Percentiles rank a stretch among this genome's conserved stretches.
These are phyloP conservation scores for Leavenworthia alabamica DNA, from an alignment of 345 rosid species.

Conservation along the genomic window DNA sequence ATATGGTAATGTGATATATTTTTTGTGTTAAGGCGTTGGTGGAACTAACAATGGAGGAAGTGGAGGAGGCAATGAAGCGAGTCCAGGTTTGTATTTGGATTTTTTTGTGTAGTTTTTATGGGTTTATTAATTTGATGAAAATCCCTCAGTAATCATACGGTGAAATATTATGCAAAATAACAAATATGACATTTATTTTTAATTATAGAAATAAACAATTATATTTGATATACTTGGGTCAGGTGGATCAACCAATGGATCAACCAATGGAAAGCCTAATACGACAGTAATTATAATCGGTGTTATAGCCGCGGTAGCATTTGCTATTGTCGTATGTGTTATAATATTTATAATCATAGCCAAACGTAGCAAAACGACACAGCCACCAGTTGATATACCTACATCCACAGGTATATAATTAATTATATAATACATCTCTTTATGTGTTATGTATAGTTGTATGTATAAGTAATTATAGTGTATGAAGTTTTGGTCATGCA, in stretches of 20 bases:
- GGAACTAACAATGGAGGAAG: not conserved
- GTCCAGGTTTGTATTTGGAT: not conserved
- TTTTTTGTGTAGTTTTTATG: not conserved
- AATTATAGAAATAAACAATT: too few species aligned
- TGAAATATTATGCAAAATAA: not conserved
- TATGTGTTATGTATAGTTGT: not conserved
- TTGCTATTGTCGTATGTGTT: not conserved
- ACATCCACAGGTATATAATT: not conserved
- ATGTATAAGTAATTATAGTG: not conserved
- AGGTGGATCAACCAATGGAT: conserved; percentile 5
- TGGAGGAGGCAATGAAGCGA: not conserved
- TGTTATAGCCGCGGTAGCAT: not conserved
- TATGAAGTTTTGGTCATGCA: not conserved
- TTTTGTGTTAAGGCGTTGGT: not conserved
- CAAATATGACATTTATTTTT: not conserved
- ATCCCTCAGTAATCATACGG: not conserved
- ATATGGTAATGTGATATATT: too few species aligned
- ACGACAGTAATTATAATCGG: conserved; percentile 15
- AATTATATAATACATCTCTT: not conserved
- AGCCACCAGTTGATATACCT: not conserved
- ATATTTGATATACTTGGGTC: not conserved
- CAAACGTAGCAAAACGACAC: not conserved
- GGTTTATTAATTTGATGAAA: not conserved
- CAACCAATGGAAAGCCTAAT: too few species aligned
- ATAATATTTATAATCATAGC: not conserved